A percentile compares a stretch with the other conserved stretches of the same genome.
Evolutionary conservation across 2,329 filamentous ascomycete genomes (phyloP).

Genomic region (Claviceps fusiformis): DNA sequence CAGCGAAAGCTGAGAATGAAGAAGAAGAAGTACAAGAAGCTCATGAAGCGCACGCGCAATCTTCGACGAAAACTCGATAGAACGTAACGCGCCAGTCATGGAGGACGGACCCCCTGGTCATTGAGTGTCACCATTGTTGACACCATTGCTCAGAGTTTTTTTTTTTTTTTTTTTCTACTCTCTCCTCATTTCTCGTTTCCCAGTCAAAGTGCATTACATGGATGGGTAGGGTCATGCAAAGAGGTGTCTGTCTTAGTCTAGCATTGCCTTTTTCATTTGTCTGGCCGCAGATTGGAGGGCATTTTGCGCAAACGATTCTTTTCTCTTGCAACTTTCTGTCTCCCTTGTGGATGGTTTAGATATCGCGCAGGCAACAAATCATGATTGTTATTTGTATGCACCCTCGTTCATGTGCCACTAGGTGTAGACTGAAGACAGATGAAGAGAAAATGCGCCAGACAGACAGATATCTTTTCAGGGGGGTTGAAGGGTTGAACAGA

Average conservation of each 20-base stretch:
- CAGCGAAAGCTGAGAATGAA: constrained; percentile 98
- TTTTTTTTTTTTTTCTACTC: neutral
- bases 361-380: neutral
- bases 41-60: constrained; percentile 84
- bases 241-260: constrained; percentile 18
- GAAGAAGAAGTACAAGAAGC: constrained; percentile 99
- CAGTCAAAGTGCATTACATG: constrained; percentile 10
- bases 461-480: neutral
- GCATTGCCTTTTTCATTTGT: constrained; percentile 15
- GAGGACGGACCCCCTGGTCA: constrained; percentile 1
- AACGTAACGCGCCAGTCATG: constrained; percentile 25
- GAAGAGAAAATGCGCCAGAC: neutral
- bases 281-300: constrained; percentile 11
- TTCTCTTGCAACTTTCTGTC: neutral
- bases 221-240: constrained; percentile 8
- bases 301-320: neutral
- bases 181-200: neutral
- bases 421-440: neutral
- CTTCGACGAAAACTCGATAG: constrained; percentile 73
- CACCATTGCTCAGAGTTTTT: neutral
- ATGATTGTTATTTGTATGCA: neutral
- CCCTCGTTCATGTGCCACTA: too few species aligned
- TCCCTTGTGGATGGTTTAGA: neutral
- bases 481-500: too few species aligned
- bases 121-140: constrained; percentile 7